These are phyloP conservation scores for Lichtheimia hyalospora DNA, from an alignment of 371 early-diverging fungal species.

Conservation along the genomic window DNA sequence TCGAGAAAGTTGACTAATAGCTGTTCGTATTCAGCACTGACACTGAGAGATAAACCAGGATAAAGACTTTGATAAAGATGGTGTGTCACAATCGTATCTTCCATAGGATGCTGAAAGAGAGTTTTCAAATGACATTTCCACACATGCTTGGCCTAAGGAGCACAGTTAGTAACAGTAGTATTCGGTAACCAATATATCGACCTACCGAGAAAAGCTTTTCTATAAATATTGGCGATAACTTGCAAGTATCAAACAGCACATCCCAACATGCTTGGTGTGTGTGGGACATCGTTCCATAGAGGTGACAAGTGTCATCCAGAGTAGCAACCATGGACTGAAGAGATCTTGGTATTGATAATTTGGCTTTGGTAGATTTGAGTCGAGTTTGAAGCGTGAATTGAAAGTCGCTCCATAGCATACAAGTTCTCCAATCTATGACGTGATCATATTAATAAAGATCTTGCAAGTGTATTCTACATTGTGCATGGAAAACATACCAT, in stretches of 20 bases:
- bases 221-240: constrained; percentile 17
- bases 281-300: not conserved
- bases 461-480: constrained; percentile 4
- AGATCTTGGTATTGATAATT: not conserved
- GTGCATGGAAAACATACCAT: not conserved
- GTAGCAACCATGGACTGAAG: not conserved
- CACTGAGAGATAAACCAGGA: constrained; percentile 16
- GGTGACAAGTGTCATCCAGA: not conserved
- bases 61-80: constrained; percentile 19
- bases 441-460: not conserved
- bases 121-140: constrained; percentile 25
- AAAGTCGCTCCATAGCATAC: constrained; percentile 22
- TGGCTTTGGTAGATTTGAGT: not conserved
- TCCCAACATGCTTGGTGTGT: constrained; percentile 13
- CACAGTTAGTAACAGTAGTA: too few relatives aligned
- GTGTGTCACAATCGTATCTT: constrained; percentile 9
- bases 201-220: constrained; percentile 18
- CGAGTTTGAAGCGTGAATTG: not conserved
- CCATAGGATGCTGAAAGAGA: constrained; percentile 25
- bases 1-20: constrained; percentile 21
- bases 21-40: constrained; percentile 16
- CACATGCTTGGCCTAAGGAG: constrained; percentile 5
- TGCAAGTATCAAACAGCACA: constrained; percentile 21
- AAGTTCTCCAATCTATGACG: constrained; percentile 20
- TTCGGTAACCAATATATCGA: too few relatives aligned